Conservation (phyloP, 208 protist species). For the Leishmania turanica region DNA sequence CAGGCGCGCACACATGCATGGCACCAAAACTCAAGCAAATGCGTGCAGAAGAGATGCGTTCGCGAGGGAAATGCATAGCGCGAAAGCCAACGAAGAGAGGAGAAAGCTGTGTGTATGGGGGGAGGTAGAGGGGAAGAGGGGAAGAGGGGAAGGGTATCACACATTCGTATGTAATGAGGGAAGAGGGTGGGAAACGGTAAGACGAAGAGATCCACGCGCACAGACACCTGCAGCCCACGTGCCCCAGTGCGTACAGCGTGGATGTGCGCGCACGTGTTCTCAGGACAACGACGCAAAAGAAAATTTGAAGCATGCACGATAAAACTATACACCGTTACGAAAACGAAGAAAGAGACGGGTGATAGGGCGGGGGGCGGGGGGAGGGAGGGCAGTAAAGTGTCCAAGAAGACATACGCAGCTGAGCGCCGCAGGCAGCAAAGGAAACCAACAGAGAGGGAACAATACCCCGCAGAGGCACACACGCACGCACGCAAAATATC, state of each 20-base stretch:
- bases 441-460: not conserved
- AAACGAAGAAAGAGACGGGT: not conserved
- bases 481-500: not conserved
- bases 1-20: not conserved
- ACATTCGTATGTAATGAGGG: not conserved
- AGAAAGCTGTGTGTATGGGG: not conserved
- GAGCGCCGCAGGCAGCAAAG: not conserved
- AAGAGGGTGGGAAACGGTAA: not conserved
- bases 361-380: too few species aligned
- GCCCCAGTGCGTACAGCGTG: not conserved
- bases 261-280: not conserved
- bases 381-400: not conserved
- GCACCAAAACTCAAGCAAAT: not conserved
- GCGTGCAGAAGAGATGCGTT: not conserved
- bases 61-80: not conserved
- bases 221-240: not conserved
- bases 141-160: not conserved
- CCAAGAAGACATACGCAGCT: not conserved
- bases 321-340: not conserved
- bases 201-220: not conserved
- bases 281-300: not conserved
- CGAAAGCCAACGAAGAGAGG: not conserved
- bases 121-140: too few species aligned
- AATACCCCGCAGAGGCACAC: not conserved
- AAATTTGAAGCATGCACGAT: too few species aligned